phyloP scores from a whole-genome alignment of 2,329 filamentous ascomycete species.

The Pseudocercospora eumusae region DNA sequence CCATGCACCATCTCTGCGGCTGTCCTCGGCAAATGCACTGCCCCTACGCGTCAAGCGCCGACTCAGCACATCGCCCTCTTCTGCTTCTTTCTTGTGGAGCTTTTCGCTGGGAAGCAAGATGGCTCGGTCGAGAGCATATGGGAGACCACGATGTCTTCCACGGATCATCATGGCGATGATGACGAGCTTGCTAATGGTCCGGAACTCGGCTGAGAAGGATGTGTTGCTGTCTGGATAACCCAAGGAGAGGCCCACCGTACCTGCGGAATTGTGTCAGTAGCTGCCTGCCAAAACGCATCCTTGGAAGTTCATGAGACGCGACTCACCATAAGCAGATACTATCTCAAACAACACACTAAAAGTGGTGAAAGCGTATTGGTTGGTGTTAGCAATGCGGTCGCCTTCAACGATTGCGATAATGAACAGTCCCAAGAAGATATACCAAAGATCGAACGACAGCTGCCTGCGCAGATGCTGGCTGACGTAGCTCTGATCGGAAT shows the following conservation, averaged over 20 bases:
- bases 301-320: neutral
- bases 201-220: slow-evolving; percentile 81
- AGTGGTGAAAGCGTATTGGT: slow-evolving; percentile 56
- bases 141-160: slow-evolving; percentile 65
- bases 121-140: slow-evolving; percentile 68
- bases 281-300: neutral
- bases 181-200: slow-evolving; percentile 65
- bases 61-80: slow-evolving; percentile 28
- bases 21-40: slow-evolving; percentile 31
- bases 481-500: slow-evolving; percentile 75
- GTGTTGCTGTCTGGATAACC: slow-evolving; percentile 76
- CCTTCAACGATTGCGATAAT: slow-evolving; percentile 90
- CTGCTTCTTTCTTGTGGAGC: slow-evolving; percentile 62
- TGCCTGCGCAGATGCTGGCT: slow-evolving; percentile 89
- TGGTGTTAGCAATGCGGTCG: slow-evolving; percentile 61
- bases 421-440: slow-evolving; percentile 90
- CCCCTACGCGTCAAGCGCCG: slow-evolving; percentile 38
- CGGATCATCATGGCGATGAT: slow-evolving; percentile 68
- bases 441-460: slow-evolving; percentile 97
- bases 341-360: slow-evolving; percentile 74
- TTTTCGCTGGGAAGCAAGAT: slow-evolving; percentile 67
- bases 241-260: slow-evolving; percentile 83
- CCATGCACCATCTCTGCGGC: slow-evolving; percentile 26
- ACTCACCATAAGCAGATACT: slow-evolving; percentile 76
- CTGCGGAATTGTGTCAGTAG: neutral